Base-by-base conservation (phyloP, 352 stramenopile species). In the Pythium volutum region DNA sequence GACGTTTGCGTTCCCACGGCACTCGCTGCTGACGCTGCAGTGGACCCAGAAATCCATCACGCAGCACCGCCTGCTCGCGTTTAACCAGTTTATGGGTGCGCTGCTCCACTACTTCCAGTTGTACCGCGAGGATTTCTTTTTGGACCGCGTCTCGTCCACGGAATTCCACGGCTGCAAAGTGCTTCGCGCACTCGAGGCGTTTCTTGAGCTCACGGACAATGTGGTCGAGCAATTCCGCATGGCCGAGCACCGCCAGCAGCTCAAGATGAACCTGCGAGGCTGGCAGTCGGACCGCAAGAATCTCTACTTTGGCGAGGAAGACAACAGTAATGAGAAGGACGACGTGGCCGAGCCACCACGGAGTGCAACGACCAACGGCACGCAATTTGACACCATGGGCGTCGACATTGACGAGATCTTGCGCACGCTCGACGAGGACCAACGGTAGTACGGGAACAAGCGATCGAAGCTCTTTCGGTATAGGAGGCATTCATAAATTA, bases 21-120 rank as follows among this genome's bases (percentile, higher is more conserved):
- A 72, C 53, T 74, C 69, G 36, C 61, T 89, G 15, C 81, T 89
- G 38, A 75, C 70, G 23, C 62, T 71, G 31, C 75, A 83, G 42
- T 80, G 59, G 59, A 52, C 34, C 33, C 51, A 60, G 18, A 54
- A 51, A 29, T 62, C 63, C 22, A 39, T 61, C 23, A 41, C 55
- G 18, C 12, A 20, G 20, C 51, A 67, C 23, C 68, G 68, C 5
- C 26, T 65, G 38, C 41, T 42, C 34, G 49, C 58, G n/a, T 65
- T 75, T 33, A 55, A 67, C 31, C 18, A 52, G 20, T 69, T 75
- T 27, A 59, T 75, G 45, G 57, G 42, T 18, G 41, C 42, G 31
- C 50, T 75, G 9, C 31, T 69, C n/a, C 51, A 67, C 34, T 46
- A 67, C 10, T 54, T 75, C 22, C 64, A 75, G 36, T 20, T 64